phyloP scores from a whole-genome alignment of 2,329 filamentous ascomycete genomes.

The Trichoderma sp. region DNA sequence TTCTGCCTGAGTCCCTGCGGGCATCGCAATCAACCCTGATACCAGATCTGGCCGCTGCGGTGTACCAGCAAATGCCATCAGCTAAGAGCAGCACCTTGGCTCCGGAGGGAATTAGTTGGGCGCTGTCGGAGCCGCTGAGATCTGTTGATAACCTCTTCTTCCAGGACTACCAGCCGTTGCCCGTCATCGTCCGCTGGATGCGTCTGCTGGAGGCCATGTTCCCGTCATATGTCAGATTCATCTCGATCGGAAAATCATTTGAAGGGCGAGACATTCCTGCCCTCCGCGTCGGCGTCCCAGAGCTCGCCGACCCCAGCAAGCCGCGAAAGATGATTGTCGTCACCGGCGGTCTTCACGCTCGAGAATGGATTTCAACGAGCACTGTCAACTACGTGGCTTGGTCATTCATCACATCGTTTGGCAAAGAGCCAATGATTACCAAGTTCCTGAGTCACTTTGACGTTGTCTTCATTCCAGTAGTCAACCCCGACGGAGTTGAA shows the following conservation, averaged over 20 bases:
- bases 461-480: constrained; percentile 80
- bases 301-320: constrained; percentile 42
- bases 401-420: constrained; percentile 80
- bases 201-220: constrained; percentile 87
- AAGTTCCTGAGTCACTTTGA: constrained; percentile 82
- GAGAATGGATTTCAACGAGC: constrained; percentile 94
- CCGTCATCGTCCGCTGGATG: constrained; percentile 88
- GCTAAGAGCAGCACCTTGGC: constrained; percentile 26
- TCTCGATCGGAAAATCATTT: constrained; percentile 79
- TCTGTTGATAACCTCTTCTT: constrained; percentile 80
- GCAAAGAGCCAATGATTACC: constrained; percentile 69
- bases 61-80: constrained; percentile 56
- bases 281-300: constrained; percentile 69
- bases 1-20: constrained; percentile 75
- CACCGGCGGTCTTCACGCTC: constrained; percentile 83
- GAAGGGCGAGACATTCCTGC: constrained; percentile 86
- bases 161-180: constrained; percentile 84
- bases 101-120: constrained; percentile 33
- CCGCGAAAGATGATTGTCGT: constrained; percentile 77
- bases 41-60: constrained; percentile 73
- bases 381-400: constrained; percentile 91
- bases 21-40: constrained; percentile 74
- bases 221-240: constrained; percentile 71
- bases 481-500: constrained; percentile 93
- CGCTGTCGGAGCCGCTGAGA: constrained; percentile 35